Evolutionary conservation across 805 yeast species (phyloP).

Genomic region (Lachancea quebecensis): DNA sequence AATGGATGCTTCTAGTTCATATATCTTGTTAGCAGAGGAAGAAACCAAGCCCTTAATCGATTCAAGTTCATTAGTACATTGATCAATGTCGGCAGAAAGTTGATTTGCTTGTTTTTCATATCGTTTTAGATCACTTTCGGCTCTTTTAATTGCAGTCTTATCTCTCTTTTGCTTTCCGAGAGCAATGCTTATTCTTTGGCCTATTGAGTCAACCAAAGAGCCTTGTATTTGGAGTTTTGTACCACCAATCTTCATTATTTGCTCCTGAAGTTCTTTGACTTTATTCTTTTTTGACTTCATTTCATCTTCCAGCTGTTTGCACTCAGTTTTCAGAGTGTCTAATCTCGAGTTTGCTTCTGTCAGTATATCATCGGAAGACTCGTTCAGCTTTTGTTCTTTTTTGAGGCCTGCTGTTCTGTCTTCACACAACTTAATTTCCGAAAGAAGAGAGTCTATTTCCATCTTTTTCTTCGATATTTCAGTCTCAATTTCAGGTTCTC

Average conservation of each 20-base stretch:
- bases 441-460: constrained; percentile 55
- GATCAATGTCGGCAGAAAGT: constrained; percentile 40
- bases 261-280: constrained; percentile 59
- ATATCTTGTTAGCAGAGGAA: constrained; percentile 22
- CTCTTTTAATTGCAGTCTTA: constrained; percentile 48
- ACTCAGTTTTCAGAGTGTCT: constrained; percentile 34
- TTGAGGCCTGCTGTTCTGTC: constrained; percentile 36
- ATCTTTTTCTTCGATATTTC: constrained; percentile 50
- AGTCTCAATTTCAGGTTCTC: constrained; percentile 62
- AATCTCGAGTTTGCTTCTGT: constrained; percentile 32
- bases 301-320: constrained; percentile 41
- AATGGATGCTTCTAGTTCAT: constrained; percentile 32
- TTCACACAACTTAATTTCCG: constrained; percentile 46
- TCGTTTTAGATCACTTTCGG: constrained; percentile 57
- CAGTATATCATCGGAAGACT: constrained; percentile 33
- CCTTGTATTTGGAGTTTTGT: constrained; percentile 70
- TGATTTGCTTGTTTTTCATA: constrained; percentile 41
- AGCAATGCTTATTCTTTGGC: constrained; percentile 56
- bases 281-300: constrained; percentile 45
- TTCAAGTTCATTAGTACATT: constrained; percentile 34
- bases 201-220: constrained; percentile 71
- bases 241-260: constrained; percentile 90
- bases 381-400: constrained; percentile 13
- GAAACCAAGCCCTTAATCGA: constrained; percentile 2
- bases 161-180: constrained; percentile 52